Evolutionary conservation across 805 yeast species (phyloP), one percentile per base, ranked within the genome.

Genomic region (Myxozyma neotropica): DNA sequence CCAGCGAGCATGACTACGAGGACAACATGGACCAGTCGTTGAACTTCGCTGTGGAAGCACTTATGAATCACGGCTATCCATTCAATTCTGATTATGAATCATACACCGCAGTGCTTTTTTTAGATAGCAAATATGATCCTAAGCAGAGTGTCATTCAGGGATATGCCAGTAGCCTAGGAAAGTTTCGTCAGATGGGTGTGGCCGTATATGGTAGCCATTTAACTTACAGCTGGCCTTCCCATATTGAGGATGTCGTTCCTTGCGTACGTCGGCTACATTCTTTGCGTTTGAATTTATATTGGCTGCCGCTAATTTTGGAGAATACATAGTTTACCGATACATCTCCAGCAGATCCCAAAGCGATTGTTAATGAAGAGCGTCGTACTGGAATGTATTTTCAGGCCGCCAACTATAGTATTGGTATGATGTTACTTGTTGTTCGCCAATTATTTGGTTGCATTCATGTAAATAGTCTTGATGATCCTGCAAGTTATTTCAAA

Each of bases 161-260:
- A 1, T 98, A 94, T 74, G 97, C 97, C 1, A 98, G 98, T 0
- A 75, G 93, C 17, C 98, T 98, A 47, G 98, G 98, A 29, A 94
- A 94, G 12, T 80, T 80, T 26, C 85, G 80, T 43, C 77, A 83
- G 44, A 76, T 89, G 44, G 84, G 84, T 64, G 74, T 94, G 55
- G 98, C 96, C 0, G 90, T 94, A 8, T 93, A 92, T 73, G 99
- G 99, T 4, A 86, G 96, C 5, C 98, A 94, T 70, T 94, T 96
- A 0, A 66, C 90, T 12, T 92, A 88, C 71, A 83, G 96, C 0
- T 94, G 96, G 95, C 98, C 99, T n/a, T 73, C 81, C n/a, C 81
- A 81, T 57, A 77, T 90, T 61, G 94, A 90, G 58, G 85, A 84
- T 39, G 72, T 94, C 3, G 81, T 81, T 4, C 82, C 86, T 0